These are phyloP conservation scores for Eucalyptus regnans DNA, from an alignment of 345 rosid genomes.

Conservation along the genomic window DNA sequence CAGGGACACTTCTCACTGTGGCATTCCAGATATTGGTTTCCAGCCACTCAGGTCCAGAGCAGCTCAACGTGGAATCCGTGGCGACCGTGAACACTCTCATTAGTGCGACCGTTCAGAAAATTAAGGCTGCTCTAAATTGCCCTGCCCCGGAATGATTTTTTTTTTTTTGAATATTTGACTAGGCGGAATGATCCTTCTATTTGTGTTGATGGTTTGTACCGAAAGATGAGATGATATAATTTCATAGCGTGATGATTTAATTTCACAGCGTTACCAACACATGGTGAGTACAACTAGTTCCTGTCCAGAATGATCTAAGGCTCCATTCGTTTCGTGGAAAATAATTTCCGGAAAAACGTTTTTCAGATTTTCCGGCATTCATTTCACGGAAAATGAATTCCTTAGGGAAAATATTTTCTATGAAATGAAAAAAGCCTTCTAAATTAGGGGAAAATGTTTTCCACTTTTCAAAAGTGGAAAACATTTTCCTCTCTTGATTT, in stretches of 20 bases:
- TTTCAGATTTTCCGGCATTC: too few relatives aligned
- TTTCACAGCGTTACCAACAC: neutral
- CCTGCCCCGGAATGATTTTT: slow-evolving; percentile 1
- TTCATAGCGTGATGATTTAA: neutral
- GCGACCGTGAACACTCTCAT: slow-evolving; percentile 38
- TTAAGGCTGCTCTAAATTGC: slow-evolving; percentile 31
- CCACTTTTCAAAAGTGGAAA: too few relatives aligned
- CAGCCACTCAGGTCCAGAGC: neutral
- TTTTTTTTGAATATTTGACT: neutral
- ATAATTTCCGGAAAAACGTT: too few relatives aligned
- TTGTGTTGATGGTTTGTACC: neutral
- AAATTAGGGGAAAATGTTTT: too few relatives aligned
- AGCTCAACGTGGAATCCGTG: slow-evolving; percentile 23
- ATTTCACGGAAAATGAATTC: too few relatives aligned
- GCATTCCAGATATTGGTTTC: slow-evolving; percentile 53
- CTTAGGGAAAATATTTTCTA: too few relatives aligned
- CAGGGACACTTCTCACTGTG: slow-evolving; percentile 43
- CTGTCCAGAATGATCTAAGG: neutral
- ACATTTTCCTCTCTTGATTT: too few relatives aligned
- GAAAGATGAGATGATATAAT: neutral
- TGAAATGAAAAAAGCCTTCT: too few relatives aligned
- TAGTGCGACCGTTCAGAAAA: slow-evolving; percentile 36
- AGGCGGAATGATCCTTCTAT: neutral
- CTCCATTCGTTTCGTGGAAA: too few relatives aligned
- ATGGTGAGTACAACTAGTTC: neutral